A percentile compares a stretch with the other conserved stretches of the same genome.
Evolutionary conservation across 345 rosid species (phyloP).

Genomic region (Reutealis trisperma): DNA sequence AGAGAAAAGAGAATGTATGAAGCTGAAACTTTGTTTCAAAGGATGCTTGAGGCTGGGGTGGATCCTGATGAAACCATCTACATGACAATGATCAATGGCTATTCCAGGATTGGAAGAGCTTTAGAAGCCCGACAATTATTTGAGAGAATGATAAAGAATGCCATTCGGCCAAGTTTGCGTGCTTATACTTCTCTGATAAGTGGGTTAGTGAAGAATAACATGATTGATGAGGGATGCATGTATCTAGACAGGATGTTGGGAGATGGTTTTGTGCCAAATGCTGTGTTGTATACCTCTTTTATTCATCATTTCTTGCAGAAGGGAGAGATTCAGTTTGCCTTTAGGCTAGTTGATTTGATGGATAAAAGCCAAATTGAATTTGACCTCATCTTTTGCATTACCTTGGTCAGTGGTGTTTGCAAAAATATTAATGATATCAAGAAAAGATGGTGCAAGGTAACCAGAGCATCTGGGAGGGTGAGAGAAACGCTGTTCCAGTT

Average conservation of each 20-base stretch:
- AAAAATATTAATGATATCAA: constrained; percentile 24
- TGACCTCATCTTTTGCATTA: constrained; percentile 42
- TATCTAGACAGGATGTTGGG: constrained; percentile 62
- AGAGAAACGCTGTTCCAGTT: constrained; percentile 44
- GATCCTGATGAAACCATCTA: constrained; percentile 67
- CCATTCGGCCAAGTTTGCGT: constrained; percentile 48
- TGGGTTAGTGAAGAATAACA: constrained; percentile 56
- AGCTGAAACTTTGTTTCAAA: constrained; percentile 57
- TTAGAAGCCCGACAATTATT: constrained; percentile 52
- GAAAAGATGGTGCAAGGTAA: constrained; percentile 25
- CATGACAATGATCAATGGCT: constrained; percentile 73
- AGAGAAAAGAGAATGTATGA: constrained; percentile 43
- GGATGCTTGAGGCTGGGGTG: constrained; percentile 62
- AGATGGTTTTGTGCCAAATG: constrained; percentile 62
- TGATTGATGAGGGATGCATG: constrained; percentile 55
- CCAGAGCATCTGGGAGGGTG: constrained; percentile 35
- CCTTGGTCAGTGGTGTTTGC: constrained; percentile 53
- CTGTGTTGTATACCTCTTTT: constrained; percentile 55
- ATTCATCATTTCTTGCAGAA: constrained; percentile 47
- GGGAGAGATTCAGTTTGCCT: constrained; percentile 56
- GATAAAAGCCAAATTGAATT: constrained; percentile 39
- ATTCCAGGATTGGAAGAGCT: constrained; percentile 45
- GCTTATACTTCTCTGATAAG: constrained; percentile 61
- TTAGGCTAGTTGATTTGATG: constrained; percentile 57
- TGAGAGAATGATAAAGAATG: constrained; percentile 53